Evolutionary conservation across 257 asterid species (phyloP).

Genomic region (Paraleonurus japonicus): DNA sequence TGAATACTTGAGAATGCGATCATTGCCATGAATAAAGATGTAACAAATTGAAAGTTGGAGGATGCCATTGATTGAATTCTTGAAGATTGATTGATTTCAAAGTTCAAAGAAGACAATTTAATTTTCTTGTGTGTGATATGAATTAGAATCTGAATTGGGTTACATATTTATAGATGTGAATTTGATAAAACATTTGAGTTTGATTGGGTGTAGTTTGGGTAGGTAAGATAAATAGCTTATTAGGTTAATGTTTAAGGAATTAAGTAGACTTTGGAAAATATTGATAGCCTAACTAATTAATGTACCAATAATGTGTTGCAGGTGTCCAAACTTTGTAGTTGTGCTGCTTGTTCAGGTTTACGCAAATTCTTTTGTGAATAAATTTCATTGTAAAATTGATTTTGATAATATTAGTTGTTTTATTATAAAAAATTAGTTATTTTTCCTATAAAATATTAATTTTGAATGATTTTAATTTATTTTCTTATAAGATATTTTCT

Average conservation of each 20-base stretch:
- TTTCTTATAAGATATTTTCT: too few species aligned
- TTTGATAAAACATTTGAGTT: neutral
- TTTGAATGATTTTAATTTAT: too few species aligned
- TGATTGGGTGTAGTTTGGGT: neutral
- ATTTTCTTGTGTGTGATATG: neutral
- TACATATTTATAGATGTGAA: conserved; percentile 11
- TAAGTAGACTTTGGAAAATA: neutral
- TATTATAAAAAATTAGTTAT: too few species aligned
- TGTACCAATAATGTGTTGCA: neutral
- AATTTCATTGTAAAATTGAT: too few species aligned
- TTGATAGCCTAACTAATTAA: neutral
- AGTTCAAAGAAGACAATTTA: too few species aligned
- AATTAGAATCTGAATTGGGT: neutral
- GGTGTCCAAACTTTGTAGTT: too few species aligned
- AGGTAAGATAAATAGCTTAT: neutral
- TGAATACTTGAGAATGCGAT: conserved; percentile 6
- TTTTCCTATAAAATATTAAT: too few species aligned
- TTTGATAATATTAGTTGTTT: too few species aligned
- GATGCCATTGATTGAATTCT: conserved; percentile 23
- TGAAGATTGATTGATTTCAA: neutral
- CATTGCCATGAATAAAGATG: conserved; percentile 1
- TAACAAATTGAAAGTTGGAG: neutral
- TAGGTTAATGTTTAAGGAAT: conserved; percentile 1
- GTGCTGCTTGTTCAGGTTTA: too few species aligned
- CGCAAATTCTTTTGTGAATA: too few species aligned